These are phyloP conservation scores for Rhynchosporium secalis DNA, from an alignment of 2,329 filamentous ascomycete genomes.

Conservation along the genomic window DNA sequence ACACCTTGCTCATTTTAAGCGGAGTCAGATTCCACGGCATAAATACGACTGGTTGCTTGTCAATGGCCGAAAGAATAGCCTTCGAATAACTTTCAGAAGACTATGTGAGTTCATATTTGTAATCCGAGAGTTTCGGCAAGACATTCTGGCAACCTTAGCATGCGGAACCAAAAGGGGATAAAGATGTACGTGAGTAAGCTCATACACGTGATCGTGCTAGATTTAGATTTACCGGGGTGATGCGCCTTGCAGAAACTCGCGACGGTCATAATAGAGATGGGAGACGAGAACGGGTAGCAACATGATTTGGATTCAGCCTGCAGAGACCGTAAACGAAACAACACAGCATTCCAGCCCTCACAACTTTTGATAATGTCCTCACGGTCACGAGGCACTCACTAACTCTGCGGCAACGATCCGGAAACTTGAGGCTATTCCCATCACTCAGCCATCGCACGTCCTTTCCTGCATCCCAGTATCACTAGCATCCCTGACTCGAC, in stretches of 20 bases:
- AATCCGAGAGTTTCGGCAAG: too few species aligned
- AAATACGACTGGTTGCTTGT: neutral
- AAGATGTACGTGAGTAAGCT: too few species aligned
- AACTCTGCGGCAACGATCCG: neutral
- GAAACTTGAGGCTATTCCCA: constrained; percentile 10
- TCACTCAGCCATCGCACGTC: constrained; percentile 10
- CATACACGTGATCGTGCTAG: neutral
- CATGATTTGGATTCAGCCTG: constrained; percentile 13
- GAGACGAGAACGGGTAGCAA: neutral
- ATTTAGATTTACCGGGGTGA: neutral
- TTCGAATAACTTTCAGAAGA: too few species aligned
- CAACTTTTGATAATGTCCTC: constrained; percentile 7
- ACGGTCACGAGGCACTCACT: constrained; percentile 11
- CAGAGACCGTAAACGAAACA: neutral
- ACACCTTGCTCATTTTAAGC: too few species aligned
- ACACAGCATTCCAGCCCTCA: neutral
- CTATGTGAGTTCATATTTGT: too few species aligned
- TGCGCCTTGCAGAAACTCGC: constrained; percentile 1
- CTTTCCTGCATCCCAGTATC: constrained; percentile 1
- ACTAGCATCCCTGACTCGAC: constrained; percentile 14
- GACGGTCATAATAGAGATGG: constrained; percentile 15
- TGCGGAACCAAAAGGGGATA: too few species aligned
- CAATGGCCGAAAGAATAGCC: neutral
- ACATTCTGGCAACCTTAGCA: too few species aligned
- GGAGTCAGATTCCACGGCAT: too few species aligned